Base-by-base conservation (phyloP, 805 yeast genomes). In the Wickerhamiella sorbophila region DNA sequence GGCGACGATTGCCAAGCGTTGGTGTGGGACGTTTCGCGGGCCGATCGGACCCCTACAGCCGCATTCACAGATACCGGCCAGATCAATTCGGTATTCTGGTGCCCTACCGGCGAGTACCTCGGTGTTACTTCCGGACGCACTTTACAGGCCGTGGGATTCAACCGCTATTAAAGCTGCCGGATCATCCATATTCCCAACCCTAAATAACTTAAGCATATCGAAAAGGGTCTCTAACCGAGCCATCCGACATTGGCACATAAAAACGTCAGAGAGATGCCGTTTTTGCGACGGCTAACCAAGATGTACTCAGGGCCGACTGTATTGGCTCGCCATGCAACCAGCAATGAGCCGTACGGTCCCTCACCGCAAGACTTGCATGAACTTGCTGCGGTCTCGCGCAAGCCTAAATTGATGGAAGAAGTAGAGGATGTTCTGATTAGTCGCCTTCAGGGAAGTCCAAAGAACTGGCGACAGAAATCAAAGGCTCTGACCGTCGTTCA, bases 51-150 rank as follows among this genome's bases (percentile, higher is more conserved):
- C 53, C 42, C 44, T 9, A 22, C 52, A 3, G 65, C 69, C 44
- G 77, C 75, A 5, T 78, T 72, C 55, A 68, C 70, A 32, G 87
- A 77, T 44, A 68, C 71, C 3, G 58, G 72, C 48, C 96, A 87
- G 59, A 71, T 86, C 17, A 87, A 86, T 60, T 74, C 77, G 52
- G 76, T 79, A 12, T 66, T 78, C 36, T 85, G 95, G 94, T 67
- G 69, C 41, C 69, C 71, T 5, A 59, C 62, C 18, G 94, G 88
- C 12, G 78, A 77, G 48, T 85, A 94, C 93, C 66, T 84, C 48
- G 95, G 93, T 3, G 73, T 74, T 6, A 75, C 77, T 19, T 64
- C 74, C 43, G 88, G 87, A 2, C 72, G 73, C 46, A 75, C 78
- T 2, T 70, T 79, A 49, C 87, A 80, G 54, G 79, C 76, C 1